A percentile compares a stretch with the other conserved stretches of the same genome.
phyloP scores from a whole-genome alignment of 1,284 basidiomycete species.

The Cerioporus squamosus region DNA sequence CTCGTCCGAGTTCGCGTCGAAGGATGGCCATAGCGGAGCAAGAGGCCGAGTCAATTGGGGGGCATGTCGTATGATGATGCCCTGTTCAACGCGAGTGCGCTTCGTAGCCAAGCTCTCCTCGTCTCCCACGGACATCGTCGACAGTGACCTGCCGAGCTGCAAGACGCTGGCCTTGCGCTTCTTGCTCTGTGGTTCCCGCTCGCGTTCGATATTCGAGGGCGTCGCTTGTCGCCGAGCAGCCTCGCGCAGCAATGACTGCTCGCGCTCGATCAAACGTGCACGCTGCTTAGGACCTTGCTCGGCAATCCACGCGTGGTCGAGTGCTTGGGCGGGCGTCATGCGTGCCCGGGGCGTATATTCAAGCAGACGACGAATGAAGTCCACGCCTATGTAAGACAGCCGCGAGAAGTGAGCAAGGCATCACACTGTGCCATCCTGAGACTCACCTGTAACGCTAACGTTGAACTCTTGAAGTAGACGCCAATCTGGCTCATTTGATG shows the following conservation, averaged over 20 bases:
- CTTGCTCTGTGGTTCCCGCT: not conserved
- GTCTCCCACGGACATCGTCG: not conserved
- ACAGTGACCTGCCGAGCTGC: not conserved
- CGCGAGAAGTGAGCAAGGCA: not conserved
- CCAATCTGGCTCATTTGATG: not conserved
- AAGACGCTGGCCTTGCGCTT: not conserved
- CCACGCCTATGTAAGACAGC: not conserved
- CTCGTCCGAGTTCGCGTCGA: not conserved
- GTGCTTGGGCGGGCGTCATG: conserved; percentile 4
- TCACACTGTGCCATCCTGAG: not conserved
- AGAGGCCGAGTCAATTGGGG: not conserved
- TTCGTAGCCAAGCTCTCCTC: not conserved
- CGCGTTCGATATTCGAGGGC: not conserved
- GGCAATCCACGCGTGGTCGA: not conserved
- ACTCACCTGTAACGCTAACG: not conserved
- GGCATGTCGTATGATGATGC: not conserved
- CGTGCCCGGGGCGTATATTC: not conserved
- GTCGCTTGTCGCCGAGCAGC: not conserved
- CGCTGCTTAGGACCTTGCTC: not conserved
- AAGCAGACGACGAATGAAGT: conserved; percentile 4
- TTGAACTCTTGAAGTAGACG: conserved; percentile 1
- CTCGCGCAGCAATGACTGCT: not conserved
- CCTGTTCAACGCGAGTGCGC: not conserved
- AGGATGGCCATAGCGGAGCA: not conserved
- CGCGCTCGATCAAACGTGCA: not conserved